Evolutionary conservation across 129 eudicot species (phyloP).

Genomic region (Smallanthus sonchifolius): DNA sequence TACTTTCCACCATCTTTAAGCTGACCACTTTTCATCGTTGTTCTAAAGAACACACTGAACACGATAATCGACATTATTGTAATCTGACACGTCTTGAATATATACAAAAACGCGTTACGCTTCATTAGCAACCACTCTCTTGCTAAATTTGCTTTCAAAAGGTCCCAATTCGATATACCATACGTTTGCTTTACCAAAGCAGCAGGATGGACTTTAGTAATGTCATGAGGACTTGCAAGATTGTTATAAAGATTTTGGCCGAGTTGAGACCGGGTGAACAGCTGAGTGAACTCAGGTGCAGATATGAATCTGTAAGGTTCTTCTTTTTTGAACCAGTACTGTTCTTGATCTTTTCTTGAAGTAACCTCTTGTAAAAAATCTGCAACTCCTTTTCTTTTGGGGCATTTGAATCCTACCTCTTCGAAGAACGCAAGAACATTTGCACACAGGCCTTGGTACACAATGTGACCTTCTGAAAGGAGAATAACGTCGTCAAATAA

Average conservation of each 20-base stretch:
- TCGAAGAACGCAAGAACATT: slow-evolving; percentile 60
- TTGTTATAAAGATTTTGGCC: slow-evolving; percentile 44
- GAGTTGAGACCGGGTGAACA: slow-evolving; percentile 42
- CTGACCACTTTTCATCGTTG: slow-evolving; percentile 59
- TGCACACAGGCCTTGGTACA: slow-evolving; percentile 72
- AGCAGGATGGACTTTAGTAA: slow-evolving; percentile 39
- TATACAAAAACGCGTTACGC: slow-evolving; percentile 54
- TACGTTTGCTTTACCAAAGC: slow-evolving; percentile 64
- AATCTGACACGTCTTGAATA: slow-evolving; percentile 67
- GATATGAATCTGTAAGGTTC: slow-evolving; percentile 56
- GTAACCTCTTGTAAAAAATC: slow-evolving; percentile 81
- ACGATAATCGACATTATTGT: slow-evolving; percentile 53
- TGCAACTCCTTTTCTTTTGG: slow-evolving; percentile 72
- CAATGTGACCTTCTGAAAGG: slow-evolving; percentile 63
- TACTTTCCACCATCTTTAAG: slow-evolving; percentile 61
- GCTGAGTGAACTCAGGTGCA: slow-evolving; percentile 39
- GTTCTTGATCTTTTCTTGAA: slow-evolving; percentile 76
- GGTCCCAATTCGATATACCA: slow-evolving; percentile 53
- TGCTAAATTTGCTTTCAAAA: slow-evolving; percentile 53
- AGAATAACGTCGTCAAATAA: slow-evolving; percentile 75
- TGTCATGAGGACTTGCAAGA: slow-evolving; percentile 48
- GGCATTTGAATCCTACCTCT: slow-evolving; percentile 68
- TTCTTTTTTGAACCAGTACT: slow-evolving; percentile 60
- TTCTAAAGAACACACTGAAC: slow-evolving; percentile 60
- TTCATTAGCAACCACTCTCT: slow-evolving; percentile 79